Evolutionary conservation across 2,329 filamentous ascomycete genomes (phyloP), one percentile per base, ranked within the genome.

Genomic region (Aureobasidium sp.): DNA sequence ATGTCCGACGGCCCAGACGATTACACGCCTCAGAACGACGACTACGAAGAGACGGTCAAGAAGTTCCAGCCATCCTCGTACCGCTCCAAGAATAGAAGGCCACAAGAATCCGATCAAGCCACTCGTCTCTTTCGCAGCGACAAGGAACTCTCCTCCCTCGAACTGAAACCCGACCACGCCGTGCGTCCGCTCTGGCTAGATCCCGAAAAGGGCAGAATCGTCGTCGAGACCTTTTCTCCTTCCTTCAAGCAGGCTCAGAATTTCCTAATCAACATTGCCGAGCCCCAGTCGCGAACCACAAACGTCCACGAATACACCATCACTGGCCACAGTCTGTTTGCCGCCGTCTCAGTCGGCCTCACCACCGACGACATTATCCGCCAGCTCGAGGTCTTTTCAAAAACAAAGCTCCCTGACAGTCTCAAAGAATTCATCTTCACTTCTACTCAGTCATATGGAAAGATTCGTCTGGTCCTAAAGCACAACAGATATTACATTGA

Each of bases 181-280:
- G 91, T 92, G 70, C 87, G 94, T 17, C 94, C 94, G 17, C 81
- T 97, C 63, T 97, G 91, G 90, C 94, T 99, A 68, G 91, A 97
- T 72, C 90, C 91, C 2, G 80, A 87, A 50, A 90, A 89, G 71
- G 91, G 90, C 39, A 86, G 88, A 66, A 94, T 97, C 71, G 94
- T 95, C 33, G 81, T 97, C 47, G 93, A 99, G 79, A 96, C 91
- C 68, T 97, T 97, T 77, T 93, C 90, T 58, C 89, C 92, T 2
- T 80, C 94, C 62, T 91, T 93, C 62, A 83, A 88, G 62, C 88
- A 92, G 70, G 93, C 91, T 0, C 91, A 96, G 72, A 91, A 96
- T 73, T 96, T 99, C 72, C 80, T 99, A 63, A 96, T 95, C 69
- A 96, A 94, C 50, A 93, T 99, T 68, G 90, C 93, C 65, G 93